phyloP scores from a whole-genome alignment of 1,284 basidiomycete species.

The Hemileia vastatrix region DNA sequence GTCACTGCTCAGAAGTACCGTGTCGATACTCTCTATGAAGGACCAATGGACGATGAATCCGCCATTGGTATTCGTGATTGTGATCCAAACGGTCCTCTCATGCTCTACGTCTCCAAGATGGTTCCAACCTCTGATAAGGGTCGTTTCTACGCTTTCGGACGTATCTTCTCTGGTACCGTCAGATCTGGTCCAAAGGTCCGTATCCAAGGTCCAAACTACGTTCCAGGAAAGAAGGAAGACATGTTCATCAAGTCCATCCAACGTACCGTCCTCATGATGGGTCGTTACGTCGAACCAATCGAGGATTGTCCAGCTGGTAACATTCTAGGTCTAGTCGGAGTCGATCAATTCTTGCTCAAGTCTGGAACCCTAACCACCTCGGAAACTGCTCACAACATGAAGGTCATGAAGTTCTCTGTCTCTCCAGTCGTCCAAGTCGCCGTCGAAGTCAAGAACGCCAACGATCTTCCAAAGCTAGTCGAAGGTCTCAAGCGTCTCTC shows the following conservation, averaged over 20 bases:
- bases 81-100: slow-evolving; percentile 45
- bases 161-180: slow-evolving; percentile 46
- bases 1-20: slow-evolving; percentile 44
- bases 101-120: slow-evolving; percentile 46
- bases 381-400: slow-evolving; percentile 45
- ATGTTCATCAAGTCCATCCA: slow-evolving; percentile 45
- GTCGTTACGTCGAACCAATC: slow-evolving; percentile 45
- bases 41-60: slow-evolving; percentile 44
- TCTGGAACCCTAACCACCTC: slow-evolving; percentile 42
- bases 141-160: slow-evolving; percentile 45
- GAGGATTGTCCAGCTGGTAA: slow-evolving; percentile 46
- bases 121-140: slow-evolving; percentile 46
- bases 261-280: slow-evolving; percentile 46
- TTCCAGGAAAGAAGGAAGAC: slow-evolving; percentile 45
- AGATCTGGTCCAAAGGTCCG: slow-evolving; percentile 45
- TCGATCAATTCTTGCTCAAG: slow-evolving; percentile 46
- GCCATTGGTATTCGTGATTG: slow-evolving; percentile 46
- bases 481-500: slow-evolving; percentile 46
- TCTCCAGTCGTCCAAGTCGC: slow-evolving; percentile 45
- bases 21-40: slow-evolving; percentile 46
- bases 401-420: slow-evolving; percentile 45
- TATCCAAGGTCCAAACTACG: slow-evolving; percentile 46
- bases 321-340: slow-evolving; percentile 45
- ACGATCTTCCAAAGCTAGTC: slow-evolving; percentile 46
- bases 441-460: slow-evolving; percentile 46